Evolutionary conservation across 371 early-diverging fungal species (phyloP).

Genomic region (Polyrhizophydium stewartii): DNA sequence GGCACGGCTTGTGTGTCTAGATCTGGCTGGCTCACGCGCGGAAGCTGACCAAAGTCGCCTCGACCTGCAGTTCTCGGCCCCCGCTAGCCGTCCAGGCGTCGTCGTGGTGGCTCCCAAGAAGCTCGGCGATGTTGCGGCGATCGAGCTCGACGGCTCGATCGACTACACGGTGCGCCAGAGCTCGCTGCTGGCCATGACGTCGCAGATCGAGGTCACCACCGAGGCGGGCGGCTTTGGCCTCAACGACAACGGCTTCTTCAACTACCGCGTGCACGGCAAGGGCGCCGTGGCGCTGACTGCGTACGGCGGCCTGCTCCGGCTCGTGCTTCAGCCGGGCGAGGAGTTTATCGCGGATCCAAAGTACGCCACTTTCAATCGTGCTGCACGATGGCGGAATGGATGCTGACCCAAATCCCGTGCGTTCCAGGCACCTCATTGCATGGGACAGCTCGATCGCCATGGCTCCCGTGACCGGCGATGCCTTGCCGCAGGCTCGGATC

Average conservation of each 20-base stretch:
- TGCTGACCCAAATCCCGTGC: not conserved
- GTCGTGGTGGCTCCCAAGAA: not conserved
- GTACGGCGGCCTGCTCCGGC: not conserved
- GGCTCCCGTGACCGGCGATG: constrained; percentile 5
- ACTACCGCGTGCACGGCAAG: constrained; percentile 6
- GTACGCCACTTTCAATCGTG: not conserved
- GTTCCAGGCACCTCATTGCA: constrained; percentile 5
- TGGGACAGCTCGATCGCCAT: constrained; percentile 8
- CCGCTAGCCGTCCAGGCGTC: not conserved
- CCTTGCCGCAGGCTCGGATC: constrained; percentile 3
- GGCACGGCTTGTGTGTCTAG: not conserved
- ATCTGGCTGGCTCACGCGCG: not conserved
- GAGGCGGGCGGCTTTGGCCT: constrained; percentile 7
- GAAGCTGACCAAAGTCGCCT: no score
- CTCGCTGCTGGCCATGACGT: constrained; percentile 2
- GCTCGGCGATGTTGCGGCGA: constrained; percentile 2
- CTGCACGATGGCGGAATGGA: not conserved
- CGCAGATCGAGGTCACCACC: constrained; percentile 4
- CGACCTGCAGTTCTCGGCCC: not conserved
- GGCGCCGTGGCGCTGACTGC: constrained; percentile 7
- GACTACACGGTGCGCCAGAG: constrained; percentile 4
- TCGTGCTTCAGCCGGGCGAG: constrained; percentile 5
- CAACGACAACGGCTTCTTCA: constrained; percentile 9
- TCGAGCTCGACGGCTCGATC: constrained; percentile 10
- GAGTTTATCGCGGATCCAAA: not conserved